A percentile compares a stretch with the other conserved stretches of the same genome.
These are phyloP conservation scores for Hymenoscyphus repandus DNA, from an alignment of 2,329 filamentous ascomycete species.

Conservation along the genomic window DNA sequence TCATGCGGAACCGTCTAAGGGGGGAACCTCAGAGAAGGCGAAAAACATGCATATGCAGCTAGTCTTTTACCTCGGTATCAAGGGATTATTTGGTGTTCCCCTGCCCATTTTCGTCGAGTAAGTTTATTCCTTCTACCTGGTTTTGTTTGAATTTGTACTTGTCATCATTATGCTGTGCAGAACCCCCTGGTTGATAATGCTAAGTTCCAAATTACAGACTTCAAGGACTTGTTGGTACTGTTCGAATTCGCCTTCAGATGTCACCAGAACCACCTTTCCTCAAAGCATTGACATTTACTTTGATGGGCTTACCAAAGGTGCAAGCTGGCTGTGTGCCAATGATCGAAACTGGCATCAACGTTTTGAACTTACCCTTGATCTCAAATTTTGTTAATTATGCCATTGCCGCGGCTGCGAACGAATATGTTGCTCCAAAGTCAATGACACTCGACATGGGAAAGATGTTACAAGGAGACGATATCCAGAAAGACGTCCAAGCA, in stretches of 20 bases:
- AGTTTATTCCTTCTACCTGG: conserved; percentile 17
- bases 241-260: conserved; percentile 76
- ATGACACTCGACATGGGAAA: conserved; percentile 88
- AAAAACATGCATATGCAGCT: conserved; percentile 97
- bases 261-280: conserved; percentile 88
- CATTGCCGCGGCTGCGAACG: conserved; percentile 68
- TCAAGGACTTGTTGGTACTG: conserved; percentile 83
- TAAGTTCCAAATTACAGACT: conserved; percentile 61
- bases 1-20: conserved; percentile 68
- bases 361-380: conserved; percentile 86
- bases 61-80: conserved; percentile 78
- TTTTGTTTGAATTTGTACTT: conserved; percentile 23
- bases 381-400: conserved; percentile 82
- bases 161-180: too few relatives aligned
- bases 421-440: conserved; percentile 93
- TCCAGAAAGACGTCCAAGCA: conserved; percentile 83
- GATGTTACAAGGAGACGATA: conserved; percentile 84
- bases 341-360: conserved; percentile 84
- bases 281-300: conserved; percentile 84
- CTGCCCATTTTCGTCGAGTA: conserved; percentile 11
- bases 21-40: conserved; percentile 72
- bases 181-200: not conserved
- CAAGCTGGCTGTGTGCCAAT: conserved; percentile 87
- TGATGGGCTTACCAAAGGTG: conserved; percentile 91
- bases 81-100: conserved; percentile 27